Conservation (phyloP, 495 filamentous ascomycete genomes). For the Xylaria nigripes region DNA sequence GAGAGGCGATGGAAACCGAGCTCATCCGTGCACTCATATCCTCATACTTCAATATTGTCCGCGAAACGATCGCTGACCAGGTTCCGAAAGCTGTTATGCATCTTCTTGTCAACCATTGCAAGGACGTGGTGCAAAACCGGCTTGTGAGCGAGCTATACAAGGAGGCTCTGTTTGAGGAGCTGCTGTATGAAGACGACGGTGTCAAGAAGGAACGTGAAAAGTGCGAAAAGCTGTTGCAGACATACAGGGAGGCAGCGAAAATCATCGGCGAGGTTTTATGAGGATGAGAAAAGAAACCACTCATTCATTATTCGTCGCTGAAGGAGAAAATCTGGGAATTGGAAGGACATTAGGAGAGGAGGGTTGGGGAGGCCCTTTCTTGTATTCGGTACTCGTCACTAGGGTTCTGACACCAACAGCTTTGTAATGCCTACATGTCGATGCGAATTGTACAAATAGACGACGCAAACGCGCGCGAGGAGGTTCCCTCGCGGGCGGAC, state of each 20-base stretch:
- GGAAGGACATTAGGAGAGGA: background rate
- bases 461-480: background rate
- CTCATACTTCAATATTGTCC: conserved; percentile 97
- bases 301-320: background rate
- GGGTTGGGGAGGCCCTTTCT: background rate
- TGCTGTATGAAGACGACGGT: conserved; percentile 93
- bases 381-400: background rate
- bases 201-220: conserved; percentile 97
- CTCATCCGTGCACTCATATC: conserved; percentile 92
- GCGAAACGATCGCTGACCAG: conserved; percentile 93
- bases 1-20: conserved; percentile 94
- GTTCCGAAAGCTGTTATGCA: conserved; percentile 99
- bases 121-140: conserved; percentile 93
- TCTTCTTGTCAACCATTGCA: conserved; percentile 93
- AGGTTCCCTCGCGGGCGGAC: background rate
- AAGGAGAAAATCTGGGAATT: background rate
- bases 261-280: conserved; percentile 95
- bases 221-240: conserved; percentile 87
- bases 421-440: background rate
- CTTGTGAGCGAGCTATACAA: conserved; percentile 93
- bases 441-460: conserved; percentile 5
- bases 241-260: conserved; percentile 93
- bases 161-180: conserved; percentile 83
- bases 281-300: background rate
- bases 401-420: background rate